Percentiles rank a stretch among this genome's conserved stretches.
phyloP scores from a whole-genome alignment of 2,329 filamentous ascomycete species.

The Aureobasidium leucospermi region DNA sequence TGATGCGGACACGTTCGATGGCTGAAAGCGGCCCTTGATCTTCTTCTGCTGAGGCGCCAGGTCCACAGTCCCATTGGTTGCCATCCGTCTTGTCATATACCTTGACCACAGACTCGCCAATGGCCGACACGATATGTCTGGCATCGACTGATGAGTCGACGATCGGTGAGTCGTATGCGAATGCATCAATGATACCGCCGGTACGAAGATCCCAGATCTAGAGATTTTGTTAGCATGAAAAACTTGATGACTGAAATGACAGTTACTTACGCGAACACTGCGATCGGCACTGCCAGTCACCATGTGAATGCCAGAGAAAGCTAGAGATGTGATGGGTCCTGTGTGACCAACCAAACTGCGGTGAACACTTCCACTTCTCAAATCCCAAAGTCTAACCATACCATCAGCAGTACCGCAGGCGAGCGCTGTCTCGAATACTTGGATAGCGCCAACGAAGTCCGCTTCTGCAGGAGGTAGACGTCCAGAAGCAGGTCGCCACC shows the following conservation, averaged over 20 bases:
- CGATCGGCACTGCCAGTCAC: conserved; percentile 89
- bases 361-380: conserved; percentile 94
- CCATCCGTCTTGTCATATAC: conserved; percentile 97
- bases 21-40: conserved; percentile 46
- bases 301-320: conserved; percentile 92
- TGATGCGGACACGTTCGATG: conserved; percentile 81
- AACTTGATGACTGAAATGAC: not conserved
- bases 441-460: conserved; percentile 88
- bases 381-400: conserved; percentile 94
- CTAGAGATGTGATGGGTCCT: conserved; percentile 83
- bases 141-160: conserved; percentile 97
- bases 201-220: conserved; percentile 98
- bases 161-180: conserved; percentile 85
- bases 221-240: not conserved
- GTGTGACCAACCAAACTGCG: conserved; percentile 93
- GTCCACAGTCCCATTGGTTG: conserved; percentile 91
- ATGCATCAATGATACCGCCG: conserved; percentile 90
- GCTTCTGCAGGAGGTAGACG: conserved; percentile 56
- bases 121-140: conserved; percentile 80
- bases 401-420: conserved; percentile 96
- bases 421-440: conserved; percentile 92
- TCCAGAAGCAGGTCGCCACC: conserved; percentile 65
- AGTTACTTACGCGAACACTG: conserved; percentile 74
- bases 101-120: conserved; percentile 89
- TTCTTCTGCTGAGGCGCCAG: conserved; percentile 58